phyloP scores from a whole-genome alignment of 2,329 filamentous ascomycete genomes.

The Lachnum nothofagi region DNA sequence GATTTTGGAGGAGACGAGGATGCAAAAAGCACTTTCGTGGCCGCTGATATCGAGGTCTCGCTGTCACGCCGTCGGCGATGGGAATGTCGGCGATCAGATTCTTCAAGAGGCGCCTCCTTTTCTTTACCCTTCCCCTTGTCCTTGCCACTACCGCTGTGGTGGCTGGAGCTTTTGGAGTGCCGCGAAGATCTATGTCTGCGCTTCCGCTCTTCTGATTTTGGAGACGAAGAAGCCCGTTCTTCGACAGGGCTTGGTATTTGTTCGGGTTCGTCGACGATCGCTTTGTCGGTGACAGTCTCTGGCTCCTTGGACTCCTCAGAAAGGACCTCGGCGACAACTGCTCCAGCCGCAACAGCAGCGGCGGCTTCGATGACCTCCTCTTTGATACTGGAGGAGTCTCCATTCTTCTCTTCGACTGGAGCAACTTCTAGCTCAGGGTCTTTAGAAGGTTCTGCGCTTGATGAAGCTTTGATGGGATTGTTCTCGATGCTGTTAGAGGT shows the following conservation, averaged over 20 bases:
- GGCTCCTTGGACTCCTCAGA: constrained; percentile 4
- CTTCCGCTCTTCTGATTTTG: constrained; percentile 18
- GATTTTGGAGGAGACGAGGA: constrained; percentile 13
- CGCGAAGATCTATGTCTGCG: constrained; percentile 21
- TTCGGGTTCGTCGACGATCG: constrained; percentile 26
- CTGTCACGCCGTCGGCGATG: constrained; percentile 25
- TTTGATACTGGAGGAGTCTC: constrained; percentile 1
- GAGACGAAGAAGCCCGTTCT: constrained; percentile 10
- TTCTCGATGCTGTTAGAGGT: no score
- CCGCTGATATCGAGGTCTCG: constrained; percentile 12
- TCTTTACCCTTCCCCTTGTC: constrained; percentile 7
- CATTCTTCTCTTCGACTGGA: constrained; percentile 1
- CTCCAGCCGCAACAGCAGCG: constrained; percentile 8
- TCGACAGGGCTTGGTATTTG: constrained; percentile 15
- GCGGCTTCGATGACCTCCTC: constrained; percentile 10
- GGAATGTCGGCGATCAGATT: constrained; percentile 10
- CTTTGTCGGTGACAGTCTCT: constrained; percentile 18
- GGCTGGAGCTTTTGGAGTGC: constrained; percentile 19
- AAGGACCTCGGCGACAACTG: constrained; percentile 10
- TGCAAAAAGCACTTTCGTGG: background rate
- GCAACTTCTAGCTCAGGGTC: background rate
- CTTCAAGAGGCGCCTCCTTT: constrained; percentile 12
- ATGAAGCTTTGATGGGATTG: no score
- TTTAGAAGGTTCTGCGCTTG: background rate
- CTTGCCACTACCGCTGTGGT: constrained; percentile 12